Evolutionary conservation across 257 asterid genomes (phyloP), one percentile per base, ranked within the genome.

Genomic region (Eustoma russellianum): DNA sequence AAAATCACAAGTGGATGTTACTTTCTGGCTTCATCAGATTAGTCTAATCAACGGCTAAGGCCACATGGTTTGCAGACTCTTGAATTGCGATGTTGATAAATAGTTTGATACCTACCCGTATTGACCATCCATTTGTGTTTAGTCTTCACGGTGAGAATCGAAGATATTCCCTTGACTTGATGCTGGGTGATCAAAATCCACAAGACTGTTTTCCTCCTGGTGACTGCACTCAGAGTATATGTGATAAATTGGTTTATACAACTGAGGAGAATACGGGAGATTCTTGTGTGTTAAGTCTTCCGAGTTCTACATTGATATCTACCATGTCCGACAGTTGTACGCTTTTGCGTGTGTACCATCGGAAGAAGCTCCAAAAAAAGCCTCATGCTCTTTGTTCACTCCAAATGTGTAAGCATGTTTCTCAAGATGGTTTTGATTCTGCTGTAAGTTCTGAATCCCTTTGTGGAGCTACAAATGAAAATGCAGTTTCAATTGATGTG

Each of bases 391-490:
- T 55, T 64, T 65, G 46, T 57, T 53, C 53, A 11, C 61, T 50
- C 56, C 71, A 57, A 59, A 49, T 55, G 53, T 63, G 58, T 46
- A 50, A 53, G 55, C 60, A 59, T n/a, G 69, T 66, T 44, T 62
- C 65, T 46, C 56, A 66, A 61, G 78, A 69, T 58, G 69, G 68
- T 45, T 70, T 58, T 52, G 62, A 62, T 61, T 74, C 83, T 60
- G 81, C 73, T 56, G 53, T 57, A 53, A 72, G 74, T 57, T 74
- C 73, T 47, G 83, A 77, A 56, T 66, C 64, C 66, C 73, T 70
- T 65, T 70, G 70, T 33, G 56, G 64, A 68, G 72, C 50, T 68
- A 63, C 65, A 41, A 63, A 60, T 64, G 77, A 77, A 56, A 65
- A 56, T 46, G 47, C 28, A 6, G 56, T 68, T 56, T 70, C 73